Base-by-base conservation (phyloP, 768 basidiomycete genomes). In the Mycena filopes region DNA sequence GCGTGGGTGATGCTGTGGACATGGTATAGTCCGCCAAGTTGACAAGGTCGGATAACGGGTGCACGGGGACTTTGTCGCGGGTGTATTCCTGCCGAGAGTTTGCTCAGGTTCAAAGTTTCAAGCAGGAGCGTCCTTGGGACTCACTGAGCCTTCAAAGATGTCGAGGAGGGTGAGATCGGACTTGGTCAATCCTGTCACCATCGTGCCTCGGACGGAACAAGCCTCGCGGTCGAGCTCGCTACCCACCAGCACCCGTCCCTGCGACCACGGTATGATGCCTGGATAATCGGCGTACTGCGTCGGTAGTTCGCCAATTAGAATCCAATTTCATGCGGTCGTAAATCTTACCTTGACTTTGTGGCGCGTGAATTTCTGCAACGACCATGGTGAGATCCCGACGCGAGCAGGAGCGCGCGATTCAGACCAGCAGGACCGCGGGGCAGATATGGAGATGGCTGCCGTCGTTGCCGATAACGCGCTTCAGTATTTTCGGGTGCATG, bases 401-500 rank as follows among this genome's bases (percentile, higher is more conserved):
- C n/a, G 12, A 60, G 63, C 41, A 55, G 43, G 18, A 18, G 55
- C 55, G 45, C 55, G 45, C 43, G 51, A 53, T 10, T 46, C 88
- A 73, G 66, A 94, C 94, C 72, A 86, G 79, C 10, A 98, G 75
- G 9, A 96, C 73, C 7, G 94, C 95, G 41, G 93, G 89, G 65
- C 88, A 88, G 47, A 93, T 84, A 55, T 86, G 73, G 3, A 97
- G 81, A 66, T 89, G 80, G 10, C 78, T 70, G 10, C 90, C 92
- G 47, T 88, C 80, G 70, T 92, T 89, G 9, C 82, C 82, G 46
- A 98, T 87, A 9, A 98, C 95, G 21, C 89, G 81, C 61, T 82
- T 85, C 41, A 98, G 80, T 71, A 98, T 91, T 53, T 86, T 86
- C 8, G 95, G 95, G 71, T 96, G 94, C 83, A 96, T 89, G 23